Evolutionary conservation across 352 stramenopile species (phyloP).

Genomic region (Globisporangium rhizosaccharum): DNA sequence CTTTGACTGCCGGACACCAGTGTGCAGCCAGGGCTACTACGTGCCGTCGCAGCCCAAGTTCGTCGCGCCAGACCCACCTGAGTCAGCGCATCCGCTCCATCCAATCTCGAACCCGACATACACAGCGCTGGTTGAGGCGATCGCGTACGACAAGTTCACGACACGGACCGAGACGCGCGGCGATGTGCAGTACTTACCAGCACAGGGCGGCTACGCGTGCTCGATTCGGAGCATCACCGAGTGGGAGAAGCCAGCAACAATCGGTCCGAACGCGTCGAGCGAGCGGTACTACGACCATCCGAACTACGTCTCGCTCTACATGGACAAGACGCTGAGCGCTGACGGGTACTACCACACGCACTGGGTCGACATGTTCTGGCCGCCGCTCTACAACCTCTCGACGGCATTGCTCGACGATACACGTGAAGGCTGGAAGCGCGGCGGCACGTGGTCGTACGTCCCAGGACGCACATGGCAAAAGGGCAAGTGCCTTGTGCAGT

Average conservation of each 20-base stretch:
- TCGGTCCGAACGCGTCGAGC: constrained; percentile 40
- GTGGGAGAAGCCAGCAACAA: constrained; percentile 88
- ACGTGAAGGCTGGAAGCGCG: constrained; percentile 87
- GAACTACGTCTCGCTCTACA: constrained; percentile 96
- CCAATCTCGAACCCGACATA: constrained; percentile 66
- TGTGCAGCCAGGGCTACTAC: constrained; percentile 94
- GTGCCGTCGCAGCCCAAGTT: constrained; percentile 69
- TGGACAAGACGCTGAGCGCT: constrained; percentile 81
- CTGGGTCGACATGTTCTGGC: constrained; percentile 90
- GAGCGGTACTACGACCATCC: constrained; percentile 89
- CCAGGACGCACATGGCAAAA: constrained; percentile 84
- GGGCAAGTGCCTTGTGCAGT: constrained; percentile 92
- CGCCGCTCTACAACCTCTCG: constrained; percentile 87
- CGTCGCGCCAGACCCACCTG: constrained; percentile 59
- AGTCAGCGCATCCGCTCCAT: constrained; percentile 38
- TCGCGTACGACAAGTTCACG: constrained; percentile 45
- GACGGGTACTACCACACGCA: constrained; percentile 85
- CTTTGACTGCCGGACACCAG: constrained; percentile 95
- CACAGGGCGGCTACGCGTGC: constrained; percentile 93
- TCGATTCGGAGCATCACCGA: constrained; percentile 91
- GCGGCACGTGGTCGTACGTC: constrained; percentile 70
- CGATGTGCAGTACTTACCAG: constrained; percentile 49
- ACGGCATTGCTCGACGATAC: constrained; percentile 85
- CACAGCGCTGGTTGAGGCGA: constrained; percentile 39
- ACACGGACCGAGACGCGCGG: constrained; percentile 28